Percentiles rank a stretch among this genome's conserved stretches.
Conservation (phyloP, 2,329 filamentous ascomycete genomes). For the Aspergillus brunneoviolaceus region DNA sequence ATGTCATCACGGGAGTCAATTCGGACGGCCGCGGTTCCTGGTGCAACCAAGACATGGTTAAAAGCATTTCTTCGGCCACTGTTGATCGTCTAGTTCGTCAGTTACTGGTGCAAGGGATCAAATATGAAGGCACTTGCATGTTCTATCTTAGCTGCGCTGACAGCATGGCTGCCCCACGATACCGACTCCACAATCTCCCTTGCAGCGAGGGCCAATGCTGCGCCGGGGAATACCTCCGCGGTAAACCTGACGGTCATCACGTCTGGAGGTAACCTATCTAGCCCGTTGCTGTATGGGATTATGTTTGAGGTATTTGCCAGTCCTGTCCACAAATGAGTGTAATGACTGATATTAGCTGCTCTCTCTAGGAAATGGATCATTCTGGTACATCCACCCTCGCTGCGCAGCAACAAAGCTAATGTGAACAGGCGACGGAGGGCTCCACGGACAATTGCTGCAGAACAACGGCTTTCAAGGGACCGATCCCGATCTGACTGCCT, state of each 20-base stretch:
- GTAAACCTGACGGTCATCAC: conserved; percentile 22
- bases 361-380: conserved; percentile 34
- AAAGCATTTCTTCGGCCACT: not conserved
- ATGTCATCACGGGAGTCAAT: not conserved
- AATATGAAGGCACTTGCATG: not conserved
- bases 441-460: conserved; percentile 34
- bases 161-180: not conserved
- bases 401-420: not conserved
- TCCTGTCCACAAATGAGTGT: not conserved
- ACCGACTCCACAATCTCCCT: not conserved
- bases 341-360: not conserved
- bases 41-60: not conserved
- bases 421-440: conserved; percentile 31
- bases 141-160: not conserved
- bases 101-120: not conserved
- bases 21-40: not conserved
- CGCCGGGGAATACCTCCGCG: not conserved
- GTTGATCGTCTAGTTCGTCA: not conserved
- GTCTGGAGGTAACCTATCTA: conserved; percentile 34
- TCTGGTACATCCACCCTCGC: conserved; percentile 25
- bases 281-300: conserved; percentile 34
- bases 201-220: not conserved
- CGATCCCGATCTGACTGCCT: conserved; percentile 25
- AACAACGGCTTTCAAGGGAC: conserved; percentile 38
- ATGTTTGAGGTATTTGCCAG: conserved; percentile 35